These are phyloP conservation scores for Phaeomoniella chlamydospora DNA, from an alignment of 2,329 filamentous ascomycete genomes.

Conservation along the genomic window DNA sequence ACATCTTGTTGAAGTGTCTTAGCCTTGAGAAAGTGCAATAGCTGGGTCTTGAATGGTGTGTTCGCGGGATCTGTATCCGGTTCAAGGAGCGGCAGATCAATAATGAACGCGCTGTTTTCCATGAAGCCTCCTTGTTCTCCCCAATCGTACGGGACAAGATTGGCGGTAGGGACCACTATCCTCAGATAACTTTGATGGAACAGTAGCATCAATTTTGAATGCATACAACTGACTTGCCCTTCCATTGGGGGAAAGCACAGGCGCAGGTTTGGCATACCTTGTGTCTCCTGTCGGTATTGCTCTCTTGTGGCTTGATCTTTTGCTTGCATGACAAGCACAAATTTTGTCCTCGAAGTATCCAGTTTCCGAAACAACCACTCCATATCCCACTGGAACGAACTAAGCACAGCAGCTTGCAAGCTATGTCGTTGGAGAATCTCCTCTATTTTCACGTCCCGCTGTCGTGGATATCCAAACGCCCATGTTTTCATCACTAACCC, in stretches of 20 bases:
- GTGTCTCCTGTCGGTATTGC: slow-evolving; percentile 23
- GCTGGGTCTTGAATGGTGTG: slow-evolving; percentile 52
- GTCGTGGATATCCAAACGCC: slow-evolving; percentile 44
- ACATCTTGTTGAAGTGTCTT: slow-evolving; percentile 51
- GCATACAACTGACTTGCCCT: slow-evolving; percentile 60
- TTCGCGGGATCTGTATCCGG: slow-evolving; percentile 14
- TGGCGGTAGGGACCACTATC: slow-evolving; percentile 75
- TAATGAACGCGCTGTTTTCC: slow-evolving; percentile 89
- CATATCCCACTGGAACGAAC: slow-evolving; percentile 75
- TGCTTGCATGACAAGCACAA: slow-evolving; percentile 50
- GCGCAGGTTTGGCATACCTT: slow-evolving; percentile 38
- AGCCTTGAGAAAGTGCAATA: slow-evolving; percentile 55
- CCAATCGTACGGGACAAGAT: slow-evolving; percentile 78
- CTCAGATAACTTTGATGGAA: slow-evolving; percentile 61
- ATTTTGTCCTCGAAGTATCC: slow-evolving; percentile 42
- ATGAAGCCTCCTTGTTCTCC: slow-evolving; percentile 61
- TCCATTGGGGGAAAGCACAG: slow-evolving; percentile 73
- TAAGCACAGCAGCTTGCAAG: slow-evolving; percentile 65
- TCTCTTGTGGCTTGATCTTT: slow-evolving; percentile 29
- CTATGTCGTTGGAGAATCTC: slow-evolving; percentile 64
- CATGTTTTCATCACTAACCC: slow-evolving; percentile 75
- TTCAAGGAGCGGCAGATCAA: slow-evolving; percentile 63
- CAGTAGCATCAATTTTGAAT: slow-evolving; percentile 87
- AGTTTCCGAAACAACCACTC: slow-evolving; percentile 67
- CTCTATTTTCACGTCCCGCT: slow-evolving; percentile 43